Conservation (phyloP, 345 rosid species). For the Atalantia buxifolia region DNA sequence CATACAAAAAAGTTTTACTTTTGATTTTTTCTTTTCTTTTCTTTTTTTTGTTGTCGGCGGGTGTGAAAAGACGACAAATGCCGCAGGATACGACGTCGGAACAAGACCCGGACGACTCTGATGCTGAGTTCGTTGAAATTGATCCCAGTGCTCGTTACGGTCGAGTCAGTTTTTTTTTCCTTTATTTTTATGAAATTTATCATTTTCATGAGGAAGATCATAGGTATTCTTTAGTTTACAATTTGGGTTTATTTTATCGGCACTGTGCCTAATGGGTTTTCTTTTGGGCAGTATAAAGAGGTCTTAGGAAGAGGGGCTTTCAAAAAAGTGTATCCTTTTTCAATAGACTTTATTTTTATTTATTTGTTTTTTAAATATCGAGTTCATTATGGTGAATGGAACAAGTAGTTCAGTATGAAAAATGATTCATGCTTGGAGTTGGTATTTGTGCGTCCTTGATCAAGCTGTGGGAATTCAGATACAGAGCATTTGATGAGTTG, state of each 20-base stretch:
- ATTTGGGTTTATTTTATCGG: conserved; percentile 3
- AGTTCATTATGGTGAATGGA: neutral
- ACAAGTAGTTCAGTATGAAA: neutral
- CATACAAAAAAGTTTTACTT: neutral
- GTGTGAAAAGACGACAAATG: conserved; percentile 37
- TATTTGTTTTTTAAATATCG: neutral
- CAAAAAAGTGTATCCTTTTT: conserved; percentile 96
- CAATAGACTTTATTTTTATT: neutral
- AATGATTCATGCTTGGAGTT: neutral
- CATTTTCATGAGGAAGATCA: neutral
- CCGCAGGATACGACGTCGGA: conserved; percentile 51
- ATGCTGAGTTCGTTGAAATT: conserved; percentile 66
- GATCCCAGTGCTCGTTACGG: conserved; percentile 90
- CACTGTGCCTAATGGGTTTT: neutral
- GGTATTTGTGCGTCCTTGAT: conserved; percentile 45
- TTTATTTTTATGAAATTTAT: neutral
- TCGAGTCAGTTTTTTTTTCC: conserved; percentile 52
- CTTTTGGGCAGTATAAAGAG: conserved; percentile 65
- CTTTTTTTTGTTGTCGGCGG: neutral
- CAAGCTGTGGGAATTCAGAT: conserved; percentile 45
- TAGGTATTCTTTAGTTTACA: neutral
- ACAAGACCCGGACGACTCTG: conserved; percentile 59
- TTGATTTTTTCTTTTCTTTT: neutral
- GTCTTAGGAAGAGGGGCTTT: conserved; percentile 95
- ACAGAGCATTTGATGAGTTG: conserved; percentile 85